Evolutionary conservation across 441 rosid genomes (phyloP).

Genomic region (Adansonia gregorii): DNA sequence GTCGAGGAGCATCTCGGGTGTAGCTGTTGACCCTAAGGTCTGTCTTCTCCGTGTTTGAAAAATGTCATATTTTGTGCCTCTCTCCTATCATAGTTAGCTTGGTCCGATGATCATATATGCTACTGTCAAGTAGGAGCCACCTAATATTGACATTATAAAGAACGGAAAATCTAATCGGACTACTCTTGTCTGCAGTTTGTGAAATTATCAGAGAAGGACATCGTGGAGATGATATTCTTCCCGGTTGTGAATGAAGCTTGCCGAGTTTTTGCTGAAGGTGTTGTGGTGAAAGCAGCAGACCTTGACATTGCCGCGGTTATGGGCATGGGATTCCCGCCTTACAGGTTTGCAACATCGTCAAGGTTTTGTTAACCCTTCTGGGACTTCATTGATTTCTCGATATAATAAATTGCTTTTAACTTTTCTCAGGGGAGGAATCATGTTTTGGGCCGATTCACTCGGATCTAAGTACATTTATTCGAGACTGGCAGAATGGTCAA

Average conservation of each 20-base stretch:
- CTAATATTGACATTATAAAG: conserved; percentile 5
- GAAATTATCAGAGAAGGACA: conserved; percentile 76
- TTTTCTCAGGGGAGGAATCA: conserved; percentile 81
- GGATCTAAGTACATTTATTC: conserved; percentile 85
- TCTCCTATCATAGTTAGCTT: conserved; percentile 24
- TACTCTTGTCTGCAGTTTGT: conserved; percentile 51
- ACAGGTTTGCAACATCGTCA: conserved; percentile 54
- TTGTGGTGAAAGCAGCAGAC: conserved; percentile 92
- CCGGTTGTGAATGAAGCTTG: conserved; percentile 98
- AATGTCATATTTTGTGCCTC: conserved; percentile 2
- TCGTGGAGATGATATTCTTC: conserved; percentile 91
- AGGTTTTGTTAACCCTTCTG: not conserved
- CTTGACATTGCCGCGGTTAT: conserved; percentile 85
- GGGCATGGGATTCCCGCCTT: conserved; percentile 99
- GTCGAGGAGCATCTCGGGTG: conserved; percentile 82
- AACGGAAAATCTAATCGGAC: not conserved
- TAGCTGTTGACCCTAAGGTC: conserved; percentile 71
- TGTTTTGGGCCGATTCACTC: conserved; percentile 94
- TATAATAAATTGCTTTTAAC: conserved; percentile 28
- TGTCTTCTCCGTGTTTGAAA: conserved; percentile 20
- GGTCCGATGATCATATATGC: not conserved
- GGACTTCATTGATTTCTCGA: conserved; percentile 5
- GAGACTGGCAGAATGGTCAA: conserved; percentile 86
- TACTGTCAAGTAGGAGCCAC: not conserved
- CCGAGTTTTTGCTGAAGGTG: conserved; percentile 88